These are phyloP conservation scores for Dianthus caryophyllus DNA, from an alignment of 148 eudicot species.

Conservation along the genomic window DNA sequence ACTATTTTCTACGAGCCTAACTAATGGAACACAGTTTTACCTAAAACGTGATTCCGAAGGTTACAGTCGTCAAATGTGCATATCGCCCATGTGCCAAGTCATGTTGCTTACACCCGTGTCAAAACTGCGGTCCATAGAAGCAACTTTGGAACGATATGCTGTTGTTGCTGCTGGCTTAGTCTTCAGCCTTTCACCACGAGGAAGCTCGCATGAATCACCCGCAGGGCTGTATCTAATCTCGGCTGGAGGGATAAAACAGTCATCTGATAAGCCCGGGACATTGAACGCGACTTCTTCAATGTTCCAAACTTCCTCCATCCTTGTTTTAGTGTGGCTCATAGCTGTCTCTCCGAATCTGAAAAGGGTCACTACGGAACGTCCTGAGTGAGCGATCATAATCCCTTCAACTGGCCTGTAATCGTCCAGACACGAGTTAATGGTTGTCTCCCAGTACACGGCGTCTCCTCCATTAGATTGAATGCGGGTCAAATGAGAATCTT, in stretches of 20 bases:
- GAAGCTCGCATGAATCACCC: conserved; percentile 54
- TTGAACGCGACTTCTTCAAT: conserved; percentile 78
- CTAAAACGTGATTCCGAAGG: conserved; percentile 24
- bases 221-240: conserved; percentile 56
- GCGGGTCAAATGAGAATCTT: conserved; percentile 75
- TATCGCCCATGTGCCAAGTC: conserved; percentile 53
- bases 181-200: conserved; percentile 57
- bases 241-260: conserved; percentile 93
- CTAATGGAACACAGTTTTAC: conserved; percentile 31
- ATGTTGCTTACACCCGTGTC: conserved; percentile 40
- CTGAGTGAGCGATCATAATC: conserved; percentile 91
- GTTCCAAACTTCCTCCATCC: conserved; percentile 77
- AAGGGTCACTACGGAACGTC: conserved; percentile 86
- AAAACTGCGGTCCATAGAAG: conserved; percentile 42
- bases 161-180: conserved; percentile 49
- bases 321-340: conserved; percentile 70
- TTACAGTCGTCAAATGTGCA: conserved; percentile 31
- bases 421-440: conserved; percentile 72
- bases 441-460: conserved; percentile 96
- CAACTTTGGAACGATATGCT: conserved; percentile 67
- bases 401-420: conserved; percentile 87
- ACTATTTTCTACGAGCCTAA: conserved; percentile 30
- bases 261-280: conserved; percentile 70
- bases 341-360: conserved; percentile 90
- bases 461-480: conserved; percentile 89